phyloP scores from a whole-genome alignment of 108 stramenopile genomes.

The Fragilaria crotonensis region DNA sequence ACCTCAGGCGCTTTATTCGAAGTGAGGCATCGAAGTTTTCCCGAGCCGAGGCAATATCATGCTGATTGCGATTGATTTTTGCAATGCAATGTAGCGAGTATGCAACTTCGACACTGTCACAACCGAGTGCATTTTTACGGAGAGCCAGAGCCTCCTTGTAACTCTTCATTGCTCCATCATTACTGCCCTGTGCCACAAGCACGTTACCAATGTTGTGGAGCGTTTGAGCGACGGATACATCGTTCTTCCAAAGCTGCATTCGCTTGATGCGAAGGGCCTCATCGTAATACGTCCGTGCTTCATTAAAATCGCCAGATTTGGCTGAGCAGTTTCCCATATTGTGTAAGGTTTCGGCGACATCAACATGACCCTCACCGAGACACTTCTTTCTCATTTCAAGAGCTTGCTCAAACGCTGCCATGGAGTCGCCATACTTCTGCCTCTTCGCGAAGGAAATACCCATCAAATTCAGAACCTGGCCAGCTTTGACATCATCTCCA shows the following conservation, averaged over 20 bases:
- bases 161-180: slow-evolving; percentile 27
- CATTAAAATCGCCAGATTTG: slow-evolving; percentile 16
- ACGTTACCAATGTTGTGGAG: slow-evolving; percentile 35
- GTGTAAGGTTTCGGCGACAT: slow-evolving; percentile 32
- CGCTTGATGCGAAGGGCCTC: slow-evolving; percentile 30
- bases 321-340: slow-evolving; percentile 45
- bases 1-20: slow-evolving; percentile 20
- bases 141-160: slow-evolving; percentile 25
- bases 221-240: slow-evolving; percentile 32
- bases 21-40: slow-evolving; percentile 21
- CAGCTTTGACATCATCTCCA: slow-evolving; percentile 21
- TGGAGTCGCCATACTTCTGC: slow-evolving; percentile 17
- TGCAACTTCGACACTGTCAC: slow-evolving; percentile 37
- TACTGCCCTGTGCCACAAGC: slow-evolving; percentile 13
- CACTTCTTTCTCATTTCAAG: slow-evolving; percentile 16
- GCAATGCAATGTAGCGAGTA: slow-evolving; percentile 42
- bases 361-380: slow-evolving; percentile 11
- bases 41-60: slow-evolving; percentile 27
- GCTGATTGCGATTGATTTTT: slow-evolving; percentile 28
- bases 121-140: slow-evolving; percentile 18
- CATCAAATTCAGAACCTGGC: slow-evolving; percentile 25
- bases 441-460: slow-evolving; percentile 28
- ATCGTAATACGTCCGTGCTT: slow-evolving; percentile 17
- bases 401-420: slow-evolving; percentile 32
- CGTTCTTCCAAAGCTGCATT: slow-evolving; percentile 3